A percentile compares a stretch with the other conserved stretches of the same genome.
These are phyloP conservation scores for Phytophthora multivora DNA, from an alignment of 352 stramenopile species.

Conservation along the genomic window DNA sequence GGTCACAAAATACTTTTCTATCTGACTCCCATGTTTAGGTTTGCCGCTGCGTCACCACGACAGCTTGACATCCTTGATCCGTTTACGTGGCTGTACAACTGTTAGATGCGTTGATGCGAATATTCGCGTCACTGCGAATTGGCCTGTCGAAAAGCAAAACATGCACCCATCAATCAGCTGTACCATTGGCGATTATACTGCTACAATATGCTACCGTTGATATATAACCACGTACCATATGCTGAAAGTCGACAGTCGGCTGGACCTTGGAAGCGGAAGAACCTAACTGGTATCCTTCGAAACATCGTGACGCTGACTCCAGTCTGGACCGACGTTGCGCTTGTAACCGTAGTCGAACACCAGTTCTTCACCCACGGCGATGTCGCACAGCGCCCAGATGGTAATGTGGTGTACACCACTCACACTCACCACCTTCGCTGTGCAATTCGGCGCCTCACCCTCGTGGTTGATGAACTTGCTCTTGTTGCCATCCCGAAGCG, in stretches of 20 bases:
- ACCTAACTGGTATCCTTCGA: slow-evolving; percentile 22
- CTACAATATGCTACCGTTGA: background rate
- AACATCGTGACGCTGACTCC: slow-evolving; percentile 40
- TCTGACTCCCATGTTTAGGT: too few species aligned
- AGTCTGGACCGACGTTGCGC: slow-evolving; percentile 56
- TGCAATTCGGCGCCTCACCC: slow-evolving; percentile 66
- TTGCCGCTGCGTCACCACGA: too few species aligned
- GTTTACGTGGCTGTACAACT: too few species aligned
- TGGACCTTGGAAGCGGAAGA: background rate
- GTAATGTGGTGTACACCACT: slow-evolving; percentile 90
- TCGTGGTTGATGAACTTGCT: slow-evolving; percentile 90
- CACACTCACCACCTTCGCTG: slow-evolving; percentile 74
- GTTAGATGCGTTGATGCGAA: too few species aligned
- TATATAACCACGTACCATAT: slow-evolving; percentile 12
- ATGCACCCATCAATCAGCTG: slow-evolving; percentile 1
- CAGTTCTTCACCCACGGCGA: slow-evolving; percentile 71
- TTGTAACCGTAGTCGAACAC: slow-evolving; percentile 74
- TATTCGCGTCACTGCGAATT: too few species aligned
- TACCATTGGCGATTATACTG: background rate
- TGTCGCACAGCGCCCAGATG: slow-evolving; percentile 85
- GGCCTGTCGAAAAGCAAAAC: background rate
- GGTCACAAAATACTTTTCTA: too few species aligned
- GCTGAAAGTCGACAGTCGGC: background rate
- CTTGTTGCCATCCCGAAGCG: slow-evolving; percentile 91
- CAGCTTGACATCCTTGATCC: too few species aligned